Evolutionary conservation across 345 rosid genomes (phyloP).

Genomic region (Brassica cretica): DNA sequence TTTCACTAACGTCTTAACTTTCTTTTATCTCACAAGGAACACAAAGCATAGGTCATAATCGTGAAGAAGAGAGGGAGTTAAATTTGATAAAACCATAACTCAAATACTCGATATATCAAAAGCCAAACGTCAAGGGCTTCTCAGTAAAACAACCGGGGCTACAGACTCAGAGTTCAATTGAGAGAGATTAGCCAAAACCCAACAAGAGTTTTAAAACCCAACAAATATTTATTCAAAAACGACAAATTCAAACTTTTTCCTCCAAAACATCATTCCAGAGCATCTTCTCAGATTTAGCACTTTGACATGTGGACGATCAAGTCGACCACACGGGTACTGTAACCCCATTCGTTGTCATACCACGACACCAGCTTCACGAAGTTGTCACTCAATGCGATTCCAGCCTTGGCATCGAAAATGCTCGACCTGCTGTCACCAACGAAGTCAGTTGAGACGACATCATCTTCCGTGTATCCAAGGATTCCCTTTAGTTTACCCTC

Average conservation of each 20-base stretch:
- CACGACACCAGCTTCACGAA: slow-evolving; percentile 78
- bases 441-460: slow-evolving; percentile 84
- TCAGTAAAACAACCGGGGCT: slow-evolving; percentile 13
- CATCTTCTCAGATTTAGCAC: slow-evolving; percentile 23
- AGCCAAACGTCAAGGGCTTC: slow-evolving; percentile 11
- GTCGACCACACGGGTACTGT: slow-evolving; percentile 85
- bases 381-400: slow-evolving; percentile 68
- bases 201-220: background rate
- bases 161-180: slow-evolving; percentile 24
- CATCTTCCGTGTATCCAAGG: slow-evolving; percentile 81
- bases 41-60: too few species aligned
- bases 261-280: background rate
- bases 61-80: too few species aligned
- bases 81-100: too few species aligned
- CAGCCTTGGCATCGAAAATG: slow-evolving; percentile 96
- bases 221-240: slow-evolving; percentile 12
- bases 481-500: slow-evolving; percentile 82
- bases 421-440: slow-evolving; percentile 89
- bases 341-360: slow-evolving; percentile 97
- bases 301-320: slow-evolving; percentile 71
- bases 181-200: background rate
- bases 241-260: slow-evolving; percentile 9
- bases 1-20: too few species aligned
- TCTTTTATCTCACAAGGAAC: too few species aligned
- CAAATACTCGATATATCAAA: background rate